Evolutionary conservation across 2,329 filamentous ascomycete species (phyloP).

Genomic region (Alternaria solani): DNA sequence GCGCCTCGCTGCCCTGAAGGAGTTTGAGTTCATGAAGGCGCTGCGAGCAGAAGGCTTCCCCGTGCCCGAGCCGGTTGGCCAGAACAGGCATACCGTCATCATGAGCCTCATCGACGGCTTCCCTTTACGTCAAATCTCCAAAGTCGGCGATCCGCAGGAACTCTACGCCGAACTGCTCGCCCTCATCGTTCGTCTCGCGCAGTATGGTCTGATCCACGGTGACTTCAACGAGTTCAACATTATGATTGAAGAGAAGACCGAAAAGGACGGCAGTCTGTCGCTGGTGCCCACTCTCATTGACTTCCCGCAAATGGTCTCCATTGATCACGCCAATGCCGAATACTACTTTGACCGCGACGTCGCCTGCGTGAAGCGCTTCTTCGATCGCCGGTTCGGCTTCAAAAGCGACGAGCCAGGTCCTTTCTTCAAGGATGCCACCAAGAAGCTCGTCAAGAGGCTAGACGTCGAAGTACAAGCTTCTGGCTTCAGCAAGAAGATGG

Average conservation of each 20-base stretch:
- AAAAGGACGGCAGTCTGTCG: constrained; percentile 52
- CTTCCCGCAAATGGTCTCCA: constrained; percentile 97
- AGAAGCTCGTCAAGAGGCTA: constrained; percentile 73
- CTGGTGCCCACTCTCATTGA: constrained; percentile 90
- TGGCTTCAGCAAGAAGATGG: constrained; percentile 96
- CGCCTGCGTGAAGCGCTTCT: constrained; percentile 93
- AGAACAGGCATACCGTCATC: constrained; percentile 93
- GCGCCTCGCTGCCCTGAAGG: constrained; percentile 88
- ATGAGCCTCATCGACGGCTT: constrained; percentile 95
- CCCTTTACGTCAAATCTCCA: constrained; percentile 86
- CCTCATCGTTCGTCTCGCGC: constrained; percentile 83
- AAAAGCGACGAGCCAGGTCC: constrained; percentile 82
- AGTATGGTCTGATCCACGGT: constrained; percentile 90
- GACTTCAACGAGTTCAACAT: constrained; percentile 99
- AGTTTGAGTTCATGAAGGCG: constrained; percentile 92
- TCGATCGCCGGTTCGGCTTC: constrained; percentile 88
- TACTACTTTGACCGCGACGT: constrained; percentile 99
- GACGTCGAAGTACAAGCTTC: constrained; percentile 92
- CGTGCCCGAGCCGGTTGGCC: constrained; percentile 85
- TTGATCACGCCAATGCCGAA: constrained; percentile 90
- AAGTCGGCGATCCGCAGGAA: constrained; percentile 81
- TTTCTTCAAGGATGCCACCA: constrained; percentile 83
- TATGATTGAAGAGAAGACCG: constrained; percentile 77
- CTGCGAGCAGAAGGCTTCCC: constrained; percentile 84
- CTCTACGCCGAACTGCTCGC: constrained; percentile 92